Base-by-base conservation (phyloP, 75 land plant genomes). In the Azolla pinnata region DNA sequence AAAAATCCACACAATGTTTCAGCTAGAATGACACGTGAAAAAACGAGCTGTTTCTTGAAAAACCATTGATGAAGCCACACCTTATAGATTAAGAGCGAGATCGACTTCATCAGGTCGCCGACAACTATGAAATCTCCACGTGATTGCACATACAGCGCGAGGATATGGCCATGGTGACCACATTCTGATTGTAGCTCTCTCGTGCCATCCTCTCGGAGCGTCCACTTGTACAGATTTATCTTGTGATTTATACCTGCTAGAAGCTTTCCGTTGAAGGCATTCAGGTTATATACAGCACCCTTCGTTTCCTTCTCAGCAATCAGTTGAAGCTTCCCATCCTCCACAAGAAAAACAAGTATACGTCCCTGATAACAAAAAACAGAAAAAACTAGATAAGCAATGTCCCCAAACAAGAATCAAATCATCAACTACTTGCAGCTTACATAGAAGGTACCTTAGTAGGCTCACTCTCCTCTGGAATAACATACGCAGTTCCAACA, bases 111-210 rank as follows among this genome's bases (percentile, higher is more conserved):
- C 64, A 95, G 57, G 69, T 95, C 99, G 46, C 99, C 99, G 23
- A 95, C 97, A 28, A 95, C 86, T 67, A 95, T 95, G 56, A 95
- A 95, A 75, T 95, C 99, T 2, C 99, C 99, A 42, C 99, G 91
- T 30, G 97, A 81, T 66, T 86, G 91, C 26, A 90, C 97, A 76
- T 81, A 95, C 35, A 95, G 78, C 14, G 99, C 99, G 33, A 95
- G 70, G 33, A 95, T 90, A 62, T 90, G 99, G 10, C 99, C 99
- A 73, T 95, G 99, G 62, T 95, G 97, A 7, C 88, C 91, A 66
- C 82, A 86, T 69, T 95, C 99, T 38, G 97, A 86, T 31, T 89
- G 97, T 66, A 95, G 54, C 54, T 95, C 99, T 8, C 86, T 82
- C 2, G 92, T 67, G 25, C 92, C 82, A 75, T 92, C 97, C 54